These are phyloP conservation scores for Escovopsis sp. DNA, from an alignment of 2,329 filamentous ascomycete genomes.

Conservation along the genomic window DNA sequence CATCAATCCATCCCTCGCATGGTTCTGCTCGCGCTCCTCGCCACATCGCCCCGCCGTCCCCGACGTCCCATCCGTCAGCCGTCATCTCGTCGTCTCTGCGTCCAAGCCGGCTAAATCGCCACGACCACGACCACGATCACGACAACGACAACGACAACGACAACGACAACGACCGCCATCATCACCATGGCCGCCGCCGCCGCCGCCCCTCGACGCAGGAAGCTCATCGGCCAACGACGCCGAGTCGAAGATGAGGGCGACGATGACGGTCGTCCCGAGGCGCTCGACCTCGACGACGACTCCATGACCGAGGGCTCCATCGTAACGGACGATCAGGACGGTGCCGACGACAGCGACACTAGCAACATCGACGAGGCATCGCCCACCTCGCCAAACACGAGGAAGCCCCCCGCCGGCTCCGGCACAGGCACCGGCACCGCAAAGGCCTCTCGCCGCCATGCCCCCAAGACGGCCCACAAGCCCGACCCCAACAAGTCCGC, in stretches of 20 bases:
- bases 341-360: constrained; percentile 47
- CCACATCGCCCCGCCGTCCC: constrained; percentile 13
- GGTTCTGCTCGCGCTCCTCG: constrained; percentile 2
- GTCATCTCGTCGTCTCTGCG: constrained; percentile 12
- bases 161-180: no score
- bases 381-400: constrained; percentile 29
- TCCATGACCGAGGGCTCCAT: constrained; percentile 51
- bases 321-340: constrained; percentile 45
- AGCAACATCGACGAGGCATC: constrained; percentile 45
- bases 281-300: constrained; percentile 47
- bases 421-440: constrained; percentile 20
- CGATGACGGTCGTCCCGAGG: constrained; percentile 44
- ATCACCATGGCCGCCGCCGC: constrained; percentile 18
- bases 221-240: constrained; percentile 51
- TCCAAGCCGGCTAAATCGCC: constrained; percentile 4
- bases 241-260: constrained; percentile 58
- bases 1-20: not conserved
- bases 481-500: constrained; percentile 20
- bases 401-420: constrained; percentile 28
- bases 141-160: no score
- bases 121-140: constrained; percentile 8
- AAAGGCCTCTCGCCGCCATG: constrained; percentile 8
- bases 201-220: constrained; percentile 40
- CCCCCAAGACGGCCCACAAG: constrained; percentile 19
- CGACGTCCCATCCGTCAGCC: constrained; percentile 17